Percentiles rank a stretch among this genome's conserved stretches.
phyloP scores from a whole-genome alignment of 129 eudicot species.

The Oenanthe sinensis region DNA sequence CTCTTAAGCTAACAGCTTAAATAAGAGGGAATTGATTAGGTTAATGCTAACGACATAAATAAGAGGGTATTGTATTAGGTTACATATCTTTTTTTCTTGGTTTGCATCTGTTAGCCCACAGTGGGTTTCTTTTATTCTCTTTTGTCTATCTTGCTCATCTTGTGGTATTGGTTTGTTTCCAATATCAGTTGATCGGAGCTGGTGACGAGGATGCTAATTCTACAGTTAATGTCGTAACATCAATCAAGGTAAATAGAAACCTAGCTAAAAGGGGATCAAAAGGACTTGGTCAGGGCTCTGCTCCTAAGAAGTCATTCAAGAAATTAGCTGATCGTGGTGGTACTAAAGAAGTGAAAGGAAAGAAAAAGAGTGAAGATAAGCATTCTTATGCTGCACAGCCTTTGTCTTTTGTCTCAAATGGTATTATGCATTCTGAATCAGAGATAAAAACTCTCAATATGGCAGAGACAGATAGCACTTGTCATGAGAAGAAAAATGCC shows the following conservation, averaged over 20 bases:
- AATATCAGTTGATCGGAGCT: conserved; percentile 60
- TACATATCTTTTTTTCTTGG: background rate
- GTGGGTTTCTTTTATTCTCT: background rate
- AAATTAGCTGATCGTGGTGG: conserved; percentile 6
- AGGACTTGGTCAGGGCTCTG: conserved; percentile 22
- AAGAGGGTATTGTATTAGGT: background rate
- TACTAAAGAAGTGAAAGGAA: conserved; percentile 30
- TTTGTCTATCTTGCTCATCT: background rate
- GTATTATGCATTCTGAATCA: conserved; percentile 45
- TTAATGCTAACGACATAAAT: background rate
- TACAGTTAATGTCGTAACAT: conserved; percentile 24
- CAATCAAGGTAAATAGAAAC: conserved; percentile 11
- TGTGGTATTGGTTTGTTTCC: conserved; percentile 1
- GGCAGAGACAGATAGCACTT: conserved; percentile 21
- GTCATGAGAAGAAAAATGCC: conserved; percentile 9
- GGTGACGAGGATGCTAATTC: conserved; percentile 43
- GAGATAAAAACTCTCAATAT: conserved; percentile 13
- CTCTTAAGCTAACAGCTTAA: background rate
- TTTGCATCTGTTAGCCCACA: too few species aligned
- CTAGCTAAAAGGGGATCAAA: conserved; percentile 21
- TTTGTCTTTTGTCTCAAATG: conserved; percentile 66
- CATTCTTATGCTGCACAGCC: conserved; percentile 63
- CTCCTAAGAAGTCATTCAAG: conserved; percentile 21
- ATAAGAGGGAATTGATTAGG: too few species aligned
- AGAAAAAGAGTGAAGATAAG: conserved; percentile 24